Conservation (phyloP, 2,329 filamentous ascomycete genomes). For the Bimuria novae-zelandiae region DNA sequence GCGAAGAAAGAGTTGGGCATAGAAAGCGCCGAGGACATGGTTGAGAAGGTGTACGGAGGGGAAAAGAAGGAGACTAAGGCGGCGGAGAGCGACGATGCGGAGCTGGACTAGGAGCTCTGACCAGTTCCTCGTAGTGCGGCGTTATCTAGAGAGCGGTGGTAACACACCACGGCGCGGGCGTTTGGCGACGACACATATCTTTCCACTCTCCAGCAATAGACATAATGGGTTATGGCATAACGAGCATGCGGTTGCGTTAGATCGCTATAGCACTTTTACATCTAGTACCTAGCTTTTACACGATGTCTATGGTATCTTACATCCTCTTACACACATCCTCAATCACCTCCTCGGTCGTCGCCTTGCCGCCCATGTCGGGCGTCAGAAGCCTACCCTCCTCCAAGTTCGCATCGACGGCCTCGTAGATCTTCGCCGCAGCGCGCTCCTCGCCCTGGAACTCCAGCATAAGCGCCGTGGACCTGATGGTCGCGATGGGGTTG, state of each 20-base stretch:
- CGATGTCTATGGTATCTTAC: conserved; percentile 50
- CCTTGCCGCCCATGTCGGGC: conserved; percentile 87
- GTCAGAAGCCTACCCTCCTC: conserved; percentile 80
- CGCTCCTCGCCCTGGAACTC: conserved; percentile 89
- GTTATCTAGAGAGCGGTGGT: background rate
- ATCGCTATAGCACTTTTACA: conserved; percentile 4
- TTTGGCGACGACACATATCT: too few relatives aligned
- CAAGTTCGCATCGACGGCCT: conserved; percentile 87
- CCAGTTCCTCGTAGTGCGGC: background rate
- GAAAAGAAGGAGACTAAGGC: conserved; percentile 3
- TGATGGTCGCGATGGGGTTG: conserved; percentile 93
- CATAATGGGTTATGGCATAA: background rate
- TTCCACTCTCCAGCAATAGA: background rate
- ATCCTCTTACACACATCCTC: conserved; percentile 83
- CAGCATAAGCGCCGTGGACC: conserved; percentile 91
- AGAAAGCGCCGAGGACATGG: conserved; percentile 28
- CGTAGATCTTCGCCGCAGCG: conserved; percentile 87
- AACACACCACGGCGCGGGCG: too few relatives aligned
- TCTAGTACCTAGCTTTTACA: background rate
- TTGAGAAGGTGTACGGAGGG: conserved; percentile 27
- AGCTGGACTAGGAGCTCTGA: conserved; percentile 24
- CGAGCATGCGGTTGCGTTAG: conserved; percentile 3
- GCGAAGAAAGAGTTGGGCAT: conserved; percentile 31
- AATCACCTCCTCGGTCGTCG: conserved; percentile 83
- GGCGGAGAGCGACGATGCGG: conserved; percentile 21